Evolutionary conservation across 1,139 yeast species (phyloP), one percentile per base, ranked within the genome.

Genomic region (Nadsonia starkeyi-henricii): DNA sequence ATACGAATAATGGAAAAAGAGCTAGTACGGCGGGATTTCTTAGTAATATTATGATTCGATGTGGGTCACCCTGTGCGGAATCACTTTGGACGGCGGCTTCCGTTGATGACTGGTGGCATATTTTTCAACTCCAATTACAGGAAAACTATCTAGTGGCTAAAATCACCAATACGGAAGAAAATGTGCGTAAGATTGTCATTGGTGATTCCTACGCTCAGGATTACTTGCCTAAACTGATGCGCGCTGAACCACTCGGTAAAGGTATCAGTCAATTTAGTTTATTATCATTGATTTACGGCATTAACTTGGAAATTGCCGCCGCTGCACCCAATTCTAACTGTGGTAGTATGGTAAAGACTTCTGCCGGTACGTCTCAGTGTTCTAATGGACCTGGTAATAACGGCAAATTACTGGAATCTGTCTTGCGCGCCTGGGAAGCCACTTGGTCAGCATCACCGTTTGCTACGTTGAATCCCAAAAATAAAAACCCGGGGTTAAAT

Each of bases 11-110:
- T 23, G 28, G 28, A 5, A 23, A 23, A 23, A n/a, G n/a, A n/a
- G n/a, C n/a, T n/a, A n/a, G 28, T 23, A 23, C 28, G 28, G 28
- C 28, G 5, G 28, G 9, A 23, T 5, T 77, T 54, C 61, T 78
- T 54, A 73, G 72, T 49, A 74, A 78, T n/a, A 69, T 73, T 30
- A 80, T 80, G 53, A 68, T 85, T 51, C 72, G 73, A 50, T 81
- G 89, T 61, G 96, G 96, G 17, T 75, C 77, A 18, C 84, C 84
- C 41, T 84, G 95, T 61, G 71, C 71, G 56, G 95, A 85, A 59
- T 71, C 70, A 17, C 65, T 88, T 53, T 88, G 95, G 91, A 69
- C 71, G 48, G 76, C 85, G 44, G 71, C 72, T 39, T 69, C 73
- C 47, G 68, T 79, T 13, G 58, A 61, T 5, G 78, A 75, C 47